These are phyloP conservation scores for Lentinus tigrinus DNA, from an alignment of 768 basidiomycete genomes.

Conservation along the genomic window DNA sequence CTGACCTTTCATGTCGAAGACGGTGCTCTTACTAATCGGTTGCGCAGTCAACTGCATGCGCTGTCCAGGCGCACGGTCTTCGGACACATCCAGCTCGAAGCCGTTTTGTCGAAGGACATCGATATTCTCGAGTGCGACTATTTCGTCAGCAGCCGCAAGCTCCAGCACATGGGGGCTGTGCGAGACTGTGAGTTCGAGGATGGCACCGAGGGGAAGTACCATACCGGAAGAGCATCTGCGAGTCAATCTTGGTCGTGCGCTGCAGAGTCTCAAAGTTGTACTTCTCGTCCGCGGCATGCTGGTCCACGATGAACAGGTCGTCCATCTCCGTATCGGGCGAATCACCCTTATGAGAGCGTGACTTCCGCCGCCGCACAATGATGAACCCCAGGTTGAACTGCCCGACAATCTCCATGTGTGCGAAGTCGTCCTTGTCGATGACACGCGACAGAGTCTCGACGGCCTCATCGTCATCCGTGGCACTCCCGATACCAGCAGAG, in stretches of 20 bases:
- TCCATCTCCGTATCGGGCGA: conserved; percentile 44
- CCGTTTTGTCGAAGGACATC: conserved; percentile 85
- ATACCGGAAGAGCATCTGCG: conserved; percentile 81
- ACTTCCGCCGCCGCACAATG: conserved; percentile 63
- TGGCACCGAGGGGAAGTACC: conserved; percentile 22
- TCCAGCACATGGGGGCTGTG: conserved; percentile 76
- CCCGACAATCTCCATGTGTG: conserved; percentile 78
- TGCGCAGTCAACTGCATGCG: conserved; percentile 73
- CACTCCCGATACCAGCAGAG: conserved; percentile 28
- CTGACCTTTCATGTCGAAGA: conserved; percentile 85
- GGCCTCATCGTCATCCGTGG: conserved; percentile 54
- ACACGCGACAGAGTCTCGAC: conserved; percentile 75
- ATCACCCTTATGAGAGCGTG: conserved; percentile 4
- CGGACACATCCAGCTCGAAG: conserved; percentile 72
- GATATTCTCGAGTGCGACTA: conserved; percentile 83
- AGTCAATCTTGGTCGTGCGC: conserved; percentile 83
- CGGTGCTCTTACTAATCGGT: conserved; percentile 88
- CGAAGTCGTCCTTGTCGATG: conserved; percentile 87
- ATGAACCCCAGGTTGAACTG: conserved; percentile 98
- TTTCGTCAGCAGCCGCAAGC: conserved; percentile 86
- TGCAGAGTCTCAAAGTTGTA: conserved; percentile 97
- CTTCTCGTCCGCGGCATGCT: conserved; percentile 98
- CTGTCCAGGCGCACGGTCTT: conserved; percentile 36
- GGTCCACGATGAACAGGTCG: conserved; percentile 95
- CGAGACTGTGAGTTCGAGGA: background rate